These are phyloP conservation scores for Phytopythium oedochilum DNA, from an alignment of 352 stramenopile genomes.

Conservation along the genomic window DNA sequence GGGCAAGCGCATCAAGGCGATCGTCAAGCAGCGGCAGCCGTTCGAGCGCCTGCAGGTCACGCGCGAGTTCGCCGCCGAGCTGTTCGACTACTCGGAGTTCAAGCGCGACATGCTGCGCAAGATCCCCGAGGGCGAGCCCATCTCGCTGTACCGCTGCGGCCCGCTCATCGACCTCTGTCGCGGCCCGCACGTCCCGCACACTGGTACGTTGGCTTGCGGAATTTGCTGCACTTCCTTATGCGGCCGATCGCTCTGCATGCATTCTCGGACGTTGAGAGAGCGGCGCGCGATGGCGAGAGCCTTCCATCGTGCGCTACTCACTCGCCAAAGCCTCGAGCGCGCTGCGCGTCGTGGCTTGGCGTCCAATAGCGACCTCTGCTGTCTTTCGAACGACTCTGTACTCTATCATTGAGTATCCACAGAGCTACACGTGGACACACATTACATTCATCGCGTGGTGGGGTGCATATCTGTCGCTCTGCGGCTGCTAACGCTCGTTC, in stretches of 20 bases:
- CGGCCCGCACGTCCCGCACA: constrained; percentile 94
- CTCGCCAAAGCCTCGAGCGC: not conserved
- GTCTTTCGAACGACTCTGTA: constrained; percentile 66
- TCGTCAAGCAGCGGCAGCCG: constrained; percentile 92
- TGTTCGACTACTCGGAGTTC: constrained; percentile 94
- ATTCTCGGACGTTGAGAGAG: constrained; percentile 64
- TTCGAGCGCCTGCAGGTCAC: constrained; percentile 91
- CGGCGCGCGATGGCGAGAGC: constrained; percentile 17
- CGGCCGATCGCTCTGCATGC: not conserved
- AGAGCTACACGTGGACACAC: constrained; percentile 83
- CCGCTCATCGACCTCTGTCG: constrained; percentile 97
- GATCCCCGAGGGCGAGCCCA: constrained; percentile 89
- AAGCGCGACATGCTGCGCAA: constrained; percentile 97
- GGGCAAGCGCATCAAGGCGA: constrained; percentile 91
- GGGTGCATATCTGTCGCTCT: too few species aligned
- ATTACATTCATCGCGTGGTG: too few species aligned
- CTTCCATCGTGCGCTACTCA: constrained; percentile 13
- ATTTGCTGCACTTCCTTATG: too few species aligned
- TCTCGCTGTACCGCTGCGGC: constrained; percentile 97
- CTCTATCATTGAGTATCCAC: constrained; percentile 65
- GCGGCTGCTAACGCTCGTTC: constrained; percentile 2
- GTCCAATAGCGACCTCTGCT: constrained; percentile 47
- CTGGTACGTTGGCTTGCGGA: constrained; percentile 56
- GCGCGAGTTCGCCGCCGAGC: constrained; percentile 88
- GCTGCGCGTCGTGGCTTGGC: constrained; percentile 1